phyloP scores from a whole-genome alignment of 2,329 filamentous ascomycete species.

The Fusarium papillatum region DNA sequence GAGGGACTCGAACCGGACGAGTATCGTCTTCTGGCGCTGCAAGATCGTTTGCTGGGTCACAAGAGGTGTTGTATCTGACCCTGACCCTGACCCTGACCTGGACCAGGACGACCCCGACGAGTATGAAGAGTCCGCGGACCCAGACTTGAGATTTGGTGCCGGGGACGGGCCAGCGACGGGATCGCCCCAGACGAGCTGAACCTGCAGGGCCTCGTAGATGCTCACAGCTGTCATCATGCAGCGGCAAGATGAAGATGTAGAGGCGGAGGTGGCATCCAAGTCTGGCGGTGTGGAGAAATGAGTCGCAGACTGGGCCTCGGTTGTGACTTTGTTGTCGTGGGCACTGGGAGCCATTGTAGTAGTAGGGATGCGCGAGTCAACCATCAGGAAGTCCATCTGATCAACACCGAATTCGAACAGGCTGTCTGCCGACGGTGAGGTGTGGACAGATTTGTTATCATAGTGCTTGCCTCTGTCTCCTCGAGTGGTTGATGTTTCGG shows the following conservation, averaged over 20 bases:
- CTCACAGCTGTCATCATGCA: neutral
- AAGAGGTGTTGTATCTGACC: neutral
- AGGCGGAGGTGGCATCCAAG: neutral
- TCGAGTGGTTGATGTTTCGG: neutral
- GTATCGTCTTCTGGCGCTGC: neutral
- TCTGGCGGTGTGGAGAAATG: neutral
- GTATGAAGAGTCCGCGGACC: neutral
- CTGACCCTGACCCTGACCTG: too few species aligned
- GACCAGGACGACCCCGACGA: neutral
- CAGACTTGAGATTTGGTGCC: neutral
- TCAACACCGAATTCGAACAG: neutral
- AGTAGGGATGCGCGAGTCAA: neutral
- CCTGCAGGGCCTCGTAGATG: neutral
- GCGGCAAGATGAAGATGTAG: neutral
- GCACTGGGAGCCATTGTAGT: neutral
- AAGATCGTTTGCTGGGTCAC: neutral
- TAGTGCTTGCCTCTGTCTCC: neutral
- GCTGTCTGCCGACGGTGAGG: neutral
- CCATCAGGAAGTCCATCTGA: neutral
- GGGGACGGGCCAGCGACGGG: neutral
- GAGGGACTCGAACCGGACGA: neutral
- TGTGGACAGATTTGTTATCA: neutral
- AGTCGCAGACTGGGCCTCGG: neutral
- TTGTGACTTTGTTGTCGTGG: neutral
- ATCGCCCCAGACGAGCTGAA: neutral